Evolutionary conservation across 768 basidiomycete species (phyloP).

Genomic region (Lyophyllum atratum): DNA sequence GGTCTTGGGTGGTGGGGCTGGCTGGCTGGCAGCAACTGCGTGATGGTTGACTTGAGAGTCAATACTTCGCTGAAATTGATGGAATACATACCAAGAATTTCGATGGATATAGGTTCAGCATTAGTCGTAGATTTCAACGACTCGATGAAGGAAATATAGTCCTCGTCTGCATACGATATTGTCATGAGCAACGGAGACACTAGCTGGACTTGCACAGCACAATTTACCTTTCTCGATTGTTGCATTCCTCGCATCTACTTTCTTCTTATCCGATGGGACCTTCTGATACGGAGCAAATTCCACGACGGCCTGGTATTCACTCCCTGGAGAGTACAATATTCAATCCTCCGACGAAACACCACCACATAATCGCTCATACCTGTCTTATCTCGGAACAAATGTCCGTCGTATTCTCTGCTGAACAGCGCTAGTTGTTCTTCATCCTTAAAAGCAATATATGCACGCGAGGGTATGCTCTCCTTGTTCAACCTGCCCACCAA

Average conservation of each 20-base stretch:
- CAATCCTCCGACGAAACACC: background rate
- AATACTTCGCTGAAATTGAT: background rate
- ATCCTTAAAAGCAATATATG: conserved; percentile 88
- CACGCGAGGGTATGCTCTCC: conserved; percentile 84
- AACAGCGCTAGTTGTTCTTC: conserved; percentile 74
- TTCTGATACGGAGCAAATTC: conserved; percentile 96
- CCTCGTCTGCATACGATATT: conserved; percentile 57
- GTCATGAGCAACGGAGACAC: background rate
- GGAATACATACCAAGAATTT: conserved; percentile 54
- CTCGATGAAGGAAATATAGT: conserved; percentile 81
- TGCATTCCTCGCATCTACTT: conserved; percentile 75
- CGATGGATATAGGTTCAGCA: conserved; percentile 62
- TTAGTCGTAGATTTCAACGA: conserved; percentile 56
- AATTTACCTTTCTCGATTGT: conserved; percentile 86
- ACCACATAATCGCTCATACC: conserved; percentile 50
- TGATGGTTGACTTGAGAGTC: background rate
- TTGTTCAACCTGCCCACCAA: conserved; percentile 65
- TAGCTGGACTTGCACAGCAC: background rate
- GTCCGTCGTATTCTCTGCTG: conserved; percentile 86
- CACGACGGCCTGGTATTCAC: conserved; percentile 85
- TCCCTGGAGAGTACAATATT: conserved; percentile 53
- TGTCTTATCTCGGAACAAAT: conserved; percentile 87
- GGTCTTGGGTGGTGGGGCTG: conserved; percentile 66
- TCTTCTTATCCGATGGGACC: conserved; percentile 71
- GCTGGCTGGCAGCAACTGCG: conserved; percentile 66